Percentiles rank a stretch among this genome's conserved stretches.
These are phyloP conservation scores for Ceratocystis ficicola DNA, from an alignment of 2,329 filamentous ascomycete species.

Conservation along the genomic window DNA sequence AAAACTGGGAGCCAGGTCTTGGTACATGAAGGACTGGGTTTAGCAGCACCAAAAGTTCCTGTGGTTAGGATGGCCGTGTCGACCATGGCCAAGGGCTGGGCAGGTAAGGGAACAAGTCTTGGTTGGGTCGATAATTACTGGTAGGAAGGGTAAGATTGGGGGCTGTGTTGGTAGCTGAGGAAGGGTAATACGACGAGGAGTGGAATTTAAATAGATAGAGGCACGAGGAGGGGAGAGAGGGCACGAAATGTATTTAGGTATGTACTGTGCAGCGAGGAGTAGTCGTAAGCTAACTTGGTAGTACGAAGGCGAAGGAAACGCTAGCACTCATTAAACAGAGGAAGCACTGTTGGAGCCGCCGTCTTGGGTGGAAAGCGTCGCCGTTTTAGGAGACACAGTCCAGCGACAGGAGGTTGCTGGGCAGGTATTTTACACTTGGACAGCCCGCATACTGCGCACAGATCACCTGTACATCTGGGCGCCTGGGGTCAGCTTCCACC, in stretches of 20 bases:
- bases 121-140: not conserved
- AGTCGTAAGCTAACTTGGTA: not conserved
- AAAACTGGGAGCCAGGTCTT: not conserved
- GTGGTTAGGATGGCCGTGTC: too few species aligned
- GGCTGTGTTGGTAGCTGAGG: constrained; percentile 1
- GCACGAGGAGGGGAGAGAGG: not conserved
- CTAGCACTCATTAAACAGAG: too few species aligned
- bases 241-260: not conserved
- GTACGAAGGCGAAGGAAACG: not conserved
- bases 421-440: too few species aligned
- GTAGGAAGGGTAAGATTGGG: not conserved
- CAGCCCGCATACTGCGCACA: too few species aligned
- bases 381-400: too few species aligned
- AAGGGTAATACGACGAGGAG: not conserved
- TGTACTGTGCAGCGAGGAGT: not conserved
- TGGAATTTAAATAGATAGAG: not conserved
- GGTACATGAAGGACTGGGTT: not conserved
- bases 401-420: too few species aligned
- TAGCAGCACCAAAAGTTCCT: not conserved
- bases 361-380: too few species aligned
- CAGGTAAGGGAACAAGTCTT: not conserved
- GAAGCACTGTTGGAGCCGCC: too few species aligned
- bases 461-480: too few species aligned
- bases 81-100: not conserved
- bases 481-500: too few species aligned